Percentiles rank a stretch among this genome's conserved stretches.
Evolutionary conservation across 257 asterid genomes (phyloP).

Genomic region (Nicotiana tomentosiformis): DNA sequence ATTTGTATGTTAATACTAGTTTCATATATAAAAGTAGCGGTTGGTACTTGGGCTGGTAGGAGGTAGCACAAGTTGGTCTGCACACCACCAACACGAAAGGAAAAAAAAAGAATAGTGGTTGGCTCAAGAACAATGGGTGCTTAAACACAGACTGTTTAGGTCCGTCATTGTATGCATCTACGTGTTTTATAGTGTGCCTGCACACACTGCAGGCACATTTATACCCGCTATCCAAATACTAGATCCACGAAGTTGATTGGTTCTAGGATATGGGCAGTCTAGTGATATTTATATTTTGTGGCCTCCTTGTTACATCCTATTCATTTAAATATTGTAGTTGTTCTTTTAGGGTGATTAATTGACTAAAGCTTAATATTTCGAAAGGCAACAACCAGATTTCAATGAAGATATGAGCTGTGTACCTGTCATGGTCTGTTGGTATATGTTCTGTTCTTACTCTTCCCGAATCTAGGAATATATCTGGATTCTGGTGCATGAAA

Average conservation of each 20-base stretch:
- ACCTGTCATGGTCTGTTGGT: not conserved
- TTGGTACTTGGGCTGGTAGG: no score
- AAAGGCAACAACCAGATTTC: not conserved
- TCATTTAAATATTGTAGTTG: not conserved
- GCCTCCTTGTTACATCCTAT: not conserved
- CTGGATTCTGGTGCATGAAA: not conserved
- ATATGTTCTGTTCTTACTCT: not conserved
- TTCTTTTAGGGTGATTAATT: not conserved
- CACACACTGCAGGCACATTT: not conserved
- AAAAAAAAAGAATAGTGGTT: not conserved
- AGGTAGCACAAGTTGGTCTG: no score
- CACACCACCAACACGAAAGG: no score
- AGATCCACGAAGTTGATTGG: not conserved
- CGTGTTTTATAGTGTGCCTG: not conserved
- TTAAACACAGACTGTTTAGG: not conserved
- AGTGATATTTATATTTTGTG: not conserved
- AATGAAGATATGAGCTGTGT: not conserved
- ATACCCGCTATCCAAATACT: not conserved
- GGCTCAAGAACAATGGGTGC: not conserved
- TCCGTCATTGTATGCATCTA: not conserved
- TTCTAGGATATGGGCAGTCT: not conserved
- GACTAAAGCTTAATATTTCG: not conserved
- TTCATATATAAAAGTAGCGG: not conserved
- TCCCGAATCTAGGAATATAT: not conserved
- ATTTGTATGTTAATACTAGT: not conserved